Conservation (phyloP, 257 asterid genomes). For the Salvia splendens region DNA sequence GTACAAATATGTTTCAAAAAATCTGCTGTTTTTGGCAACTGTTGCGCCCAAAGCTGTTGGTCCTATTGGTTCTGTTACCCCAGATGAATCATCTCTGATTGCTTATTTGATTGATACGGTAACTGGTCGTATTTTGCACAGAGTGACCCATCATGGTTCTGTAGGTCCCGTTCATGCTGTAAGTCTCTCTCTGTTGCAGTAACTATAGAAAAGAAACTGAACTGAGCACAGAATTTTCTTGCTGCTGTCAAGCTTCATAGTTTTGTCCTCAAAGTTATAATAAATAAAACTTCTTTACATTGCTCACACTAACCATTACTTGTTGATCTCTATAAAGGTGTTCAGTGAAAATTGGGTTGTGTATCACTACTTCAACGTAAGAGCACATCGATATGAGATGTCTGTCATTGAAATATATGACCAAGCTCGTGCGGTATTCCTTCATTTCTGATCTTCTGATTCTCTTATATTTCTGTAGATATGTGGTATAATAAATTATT, state of each 20-base stretch:
- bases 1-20: conserved; percentile 89
- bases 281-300: not conserved
- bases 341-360: conserved; percentile 97
- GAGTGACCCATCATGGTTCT: conserved; percentile 90
- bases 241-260: not conserved
- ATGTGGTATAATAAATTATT: conserved; percentile 28
- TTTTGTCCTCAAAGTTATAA: not conserved
- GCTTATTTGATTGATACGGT: conserved; percentile 86
- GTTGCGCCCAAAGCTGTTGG: conserved; percentile 86
- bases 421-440: conserved; percentile 90
- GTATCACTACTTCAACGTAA: conserved; percentile 95
- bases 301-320: conserved; percentile 13
- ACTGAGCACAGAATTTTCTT: not conserved
- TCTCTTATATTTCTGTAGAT: conserved; percentile 16
- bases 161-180: conserved; percentile 96
- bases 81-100: conserved; percentile 87
- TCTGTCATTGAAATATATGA: conserved; percentile 97
- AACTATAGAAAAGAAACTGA: not conserved
- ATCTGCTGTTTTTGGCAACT: conserved; percentile 83
- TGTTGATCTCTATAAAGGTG: conserved; percentile 52
- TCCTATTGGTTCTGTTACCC: conserved; percentile 82
- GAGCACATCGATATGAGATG: conserved; percentile 98
- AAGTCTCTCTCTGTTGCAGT: conserved; percentile 41
- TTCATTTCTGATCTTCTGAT: conserved; percentile 32
- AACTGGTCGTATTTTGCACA: conserved; percentile 89